A percentile compares a stretch with the other conserved stretches of the same genome.
Conservation (phyloP, 2,329 filamentous ascomycete genomes). For the Beauveria caledonica region DNA sequence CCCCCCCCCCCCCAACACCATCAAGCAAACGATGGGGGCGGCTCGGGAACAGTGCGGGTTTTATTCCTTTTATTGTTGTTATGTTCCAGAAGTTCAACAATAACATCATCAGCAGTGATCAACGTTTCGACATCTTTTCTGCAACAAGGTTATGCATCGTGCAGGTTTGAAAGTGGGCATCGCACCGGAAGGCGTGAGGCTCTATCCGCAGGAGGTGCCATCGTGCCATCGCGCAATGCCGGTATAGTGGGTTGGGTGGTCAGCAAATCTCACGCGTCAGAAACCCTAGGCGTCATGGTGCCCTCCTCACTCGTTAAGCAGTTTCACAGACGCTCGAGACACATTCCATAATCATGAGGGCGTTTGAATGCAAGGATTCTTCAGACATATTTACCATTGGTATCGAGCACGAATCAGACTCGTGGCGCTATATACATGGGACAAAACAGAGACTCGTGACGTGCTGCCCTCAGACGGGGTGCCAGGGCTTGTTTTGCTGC, state of each 20-base stretch:
- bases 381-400: neutral
- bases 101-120: no score
- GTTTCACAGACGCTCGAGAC: neutral
- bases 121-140: no score
- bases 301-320: neutral
- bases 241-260: neutral
- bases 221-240: neutral
- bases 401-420: neutral
- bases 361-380: neutral
- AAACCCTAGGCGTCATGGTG: neutral
- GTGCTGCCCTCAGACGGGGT: neutral
- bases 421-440: neutral
- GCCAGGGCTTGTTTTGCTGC: slow-evolving; percentile 7
- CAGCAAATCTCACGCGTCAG: slow-evolving; percentile 5
- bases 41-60: neutral
- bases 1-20: no score
- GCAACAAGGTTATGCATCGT: neutral
- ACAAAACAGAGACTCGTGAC: neutral
- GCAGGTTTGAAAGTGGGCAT: no score
- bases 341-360: neutral
- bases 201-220: slow-evolving; percentile 2
- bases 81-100: no score
- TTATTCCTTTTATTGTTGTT: neutral
- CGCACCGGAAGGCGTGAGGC: no score
- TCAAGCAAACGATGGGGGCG: neutral